These are phyloP conservation scores for Scedosporium dehoogii DNA, from an alignment of 2,329 filamentous ascomycete genomes.

Conservation along the genomic window DNA sequence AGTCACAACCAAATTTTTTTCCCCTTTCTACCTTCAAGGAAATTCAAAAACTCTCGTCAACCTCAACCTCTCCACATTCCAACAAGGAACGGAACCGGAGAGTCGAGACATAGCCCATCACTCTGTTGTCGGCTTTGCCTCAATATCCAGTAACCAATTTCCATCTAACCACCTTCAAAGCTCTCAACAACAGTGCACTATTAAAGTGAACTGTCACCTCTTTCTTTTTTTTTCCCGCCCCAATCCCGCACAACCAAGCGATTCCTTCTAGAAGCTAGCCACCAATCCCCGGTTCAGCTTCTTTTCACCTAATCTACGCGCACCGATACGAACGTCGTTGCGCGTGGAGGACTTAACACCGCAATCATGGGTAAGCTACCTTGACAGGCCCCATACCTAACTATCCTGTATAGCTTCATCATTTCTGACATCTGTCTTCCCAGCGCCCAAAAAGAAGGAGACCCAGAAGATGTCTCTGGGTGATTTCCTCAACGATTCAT, in stretches of 20 bases:
- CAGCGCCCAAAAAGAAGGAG: slow-evolving; percentile 89
- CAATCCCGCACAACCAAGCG: not conserved
- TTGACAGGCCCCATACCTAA: slow-evolving; percentile 5
- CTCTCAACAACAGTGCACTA: not conserved
- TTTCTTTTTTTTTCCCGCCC: slow-evolving; percentile 2
- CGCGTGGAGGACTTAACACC: slow-evolving; percentile 35
- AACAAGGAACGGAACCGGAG: not conserved
- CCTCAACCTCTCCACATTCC: slow-evolving; percentile 6
- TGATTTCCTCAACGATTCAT: slow-evolving; percentile 86
- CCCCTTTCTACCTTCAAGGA: slow-evolving; percentile 1
- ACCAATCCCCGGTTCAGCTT: not conserved
- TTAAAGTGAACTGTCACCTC: not conserved
- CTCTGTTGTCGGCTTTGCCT: not conserved
- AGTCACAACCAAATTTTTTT: slow-evolving; percentile 7
- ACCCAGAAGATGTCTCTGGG: slow-evolving; percentile 95
- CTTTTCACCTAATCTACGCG: slow-evolving; percentile 1
- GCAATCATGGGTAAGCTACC: slow-evolving; percentile 50
- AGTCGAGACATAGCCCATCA: not conserved
- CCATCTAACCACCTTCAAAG: not conserved
- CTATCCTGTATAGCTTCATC: slow-evolving; percentile 6
- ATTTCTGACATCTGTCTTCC: slow-evolving; percentile 9
- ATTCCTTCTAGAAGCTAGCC: not conserved
- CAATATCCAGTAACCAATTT: not conserved
- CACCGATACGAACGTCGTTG: slow-evolving; percentile 22
- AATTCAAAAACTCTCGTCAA: slow-evolving; percentile 6